Base-by-base conservation (phyloP, 441 rosid genomes). In the Eruca vesicaria region DNA sequence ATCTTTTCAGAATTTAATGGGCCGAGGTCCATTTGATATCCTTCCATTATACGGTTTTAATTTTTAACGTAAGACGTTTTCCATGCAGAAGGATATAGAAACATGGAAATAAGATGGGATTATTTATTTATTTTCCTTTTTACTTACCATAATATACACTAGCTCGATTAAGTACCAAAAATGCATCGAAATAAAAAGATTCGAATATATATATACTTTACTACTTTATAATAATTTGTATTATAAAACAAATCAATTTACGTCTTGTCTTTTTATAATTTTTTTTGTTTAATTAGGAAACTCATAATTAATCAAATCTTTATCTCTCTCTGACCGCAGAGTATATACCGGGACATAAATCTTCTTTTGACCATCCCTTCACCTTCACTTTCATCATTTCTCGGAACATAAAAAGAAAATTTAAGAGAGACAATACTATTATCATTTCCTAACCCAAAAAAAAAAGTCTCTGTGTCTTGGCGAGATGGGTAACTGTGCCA, bases 401-500 rank as follows among this genome's bases (percentile, higher is more conserved):
- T 52, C 58, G 58, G 58, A 19, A 19, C 6, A 52, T 52, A 52
- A 52, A 18, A 52, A 52, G 26, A 19, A 50, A 52, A 18, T 9
- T 52, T 10, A 52, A 52, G 16, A 41, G 48, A 41, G 48, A 41
- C 9, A 50, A 16, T 16, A 50, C 11, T 50, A 16, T 50, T 16
- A 50, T 16, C 56, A 50, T 50, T 18, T 16, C 10, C 53, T 14
- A 43, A 48, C 53, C 15, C 20, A 48, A 15, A 6, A 45, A 15
- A 45, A 9, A 45, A 48, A 18, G 6, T 52, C 28, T 53, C 28
- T 53, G 28, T 53, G 28, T 53, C 2, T 9, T 19, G 26, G 58
- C 58, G 28, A 53, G 58, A 53, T 91, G 97, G 97, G 97, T 65
- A 88, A 82, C 33, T 91, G 97, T 55, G 94, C 90, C 5, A 85